Percentiles rank a stretch among this genome's conserved stretches.
Evolutionary conservation across 129 eudicot genomes (phyloP).

Genomic region (Arctium minus): DNA sequence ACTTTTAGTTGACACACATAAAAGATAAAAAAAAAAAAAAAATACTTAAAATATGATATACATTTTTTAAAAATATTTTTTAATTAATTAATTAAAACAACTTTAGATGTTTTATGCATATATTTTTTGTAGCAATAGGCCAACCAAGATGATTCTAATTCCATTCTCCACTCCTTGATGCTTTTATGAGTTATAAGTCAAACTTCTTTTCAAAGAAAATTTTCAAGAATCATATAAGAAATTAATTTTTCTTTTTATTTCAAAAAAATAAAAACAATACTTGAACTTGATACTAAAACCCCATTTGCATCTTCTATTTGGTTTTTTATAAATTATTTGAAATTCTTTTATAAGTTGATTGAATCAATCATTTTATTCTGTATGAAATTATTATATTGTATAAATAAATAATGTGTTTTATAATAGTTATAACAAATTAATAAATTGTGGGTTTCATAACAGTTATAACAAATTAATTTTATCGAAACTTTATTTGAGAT

Average conservation of each 20-base stretch:
- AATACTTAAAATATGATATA: neutral
- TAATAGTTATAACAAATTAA: no score
- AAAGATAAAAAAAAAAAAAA: neutral
- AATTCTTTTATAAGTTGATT: slow-evolving; percentile 6
- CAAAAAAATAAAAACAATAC: neutral
- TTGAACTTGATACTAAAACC: slow-evolving; percentile 37
- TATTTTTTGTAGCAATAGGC: slow-evolving; percentile 10
- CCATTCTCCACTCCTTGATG: slow-evolving; percentile 31
- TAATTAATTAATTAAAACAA: slow-evolving; percentile 11
- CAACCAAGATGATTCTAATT: slow-evolving; percentile 38
- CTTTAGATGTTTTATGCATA: slow-evolving; percentile 10
- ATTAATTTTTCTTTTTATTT: neutral
- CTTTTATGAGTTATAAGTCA: slow-evolving; percentile 30
- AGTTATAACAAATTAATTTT: neutral
- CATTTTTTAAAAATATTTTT: neutral
- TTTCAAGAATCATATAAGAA: slow-evolving; percentile 12
- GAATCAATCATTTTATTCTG: slow-evolving; percentile 20
- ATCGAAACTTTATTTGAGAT: neutral
- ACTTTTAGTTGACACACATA: slow-evolving; percentile 34
- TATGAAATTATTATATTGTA: neutral
- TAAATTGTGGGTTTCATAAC: neutral
- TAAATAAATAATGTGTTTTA: no score
- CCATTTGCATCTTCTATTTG: slow-evolving; percentile 38
- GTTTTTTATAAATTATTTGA: slow-evolving; percentile 10
- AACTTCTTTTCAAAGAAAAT: slow-evolving; percentile 31